Conservation (phyloP, 1,284 basidiomycete species). For the Cryptococcus jaspeensis region DNA sequence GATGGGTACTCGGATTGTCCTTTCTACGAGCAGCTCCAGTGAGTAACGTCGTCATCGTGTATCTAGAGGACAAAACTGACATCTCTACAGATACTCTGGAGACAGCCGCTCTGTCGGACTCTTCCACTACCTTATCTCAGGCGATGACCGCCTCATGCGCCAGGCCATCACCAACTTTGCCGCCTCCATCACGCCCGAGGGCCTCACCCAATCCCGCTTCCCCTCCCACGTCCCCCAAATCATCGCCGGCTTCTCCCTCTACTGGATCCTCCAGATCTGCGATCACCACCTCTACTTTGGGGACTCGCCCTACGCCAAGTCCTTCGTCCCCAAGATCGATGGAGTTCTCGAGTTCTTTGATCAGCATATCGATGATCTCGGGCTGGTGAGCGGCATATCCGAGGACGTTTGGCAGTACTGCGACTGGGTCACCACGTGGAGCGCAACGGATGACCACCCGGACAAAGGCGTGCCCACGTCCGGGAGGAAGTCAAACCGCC, state of each 20-base stretch:
- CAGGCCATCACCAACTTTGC: slow-evolving; percentile 31
- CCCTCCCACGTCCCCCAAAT: slow-evolving; percentile 32
- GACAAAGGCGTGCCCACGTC: slow-evolving; percentile 32
- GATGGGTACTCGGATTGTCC: slow-evolving; percentile 38
- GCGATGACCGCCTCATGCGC: slow-evolving; percentile 29
- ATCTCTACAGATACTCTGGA: slow-evolving; percentile 22
- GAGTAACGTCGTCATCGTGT: slow-evolving; percentile 2
- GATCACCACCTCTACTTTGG: slow-evolving; percentile 29
- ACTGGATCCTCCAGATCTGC: slow-evolving; percentile 24
- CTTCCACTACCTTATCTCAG: slow-evolving; percentile 33
- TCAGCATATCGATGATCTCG: slow-evolving; percentile 23
- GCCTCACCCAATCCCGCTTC: slow-evolving; percentile 30
- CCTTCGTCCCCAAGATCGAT: slow-evolving; percentile 26
- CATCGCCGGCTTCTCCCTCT: slow-evolving; percentile 34
- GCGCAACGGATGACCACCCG: slow-evolving; percentile 19
- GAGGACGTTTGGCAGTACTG: slow-evolving; percentile 33
- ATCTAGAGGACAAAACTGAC: neutral
- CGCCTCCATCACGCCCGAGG: slow-evolving; percentile 26
- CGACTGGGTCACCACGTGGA: slow-evolving; percentile 31
- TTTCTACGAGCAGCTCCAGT: slow-evolving; percentile 37
- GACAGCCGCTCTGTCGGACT: slow-evolving; percentile 29
- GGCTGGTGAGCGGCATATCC: slow-evolving; percentile 25
- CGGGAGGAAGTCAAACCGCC: slow-evolving; percentile 24
- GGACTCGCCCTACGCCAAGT: slow-evolving; percentile 16
- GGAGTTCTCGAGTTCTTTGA: slow-evolving; percentile 31